phyloP scores from a whole-genome alignment of 306 rosid genomes.

The Oxytropis ochrocephala region DNA sequence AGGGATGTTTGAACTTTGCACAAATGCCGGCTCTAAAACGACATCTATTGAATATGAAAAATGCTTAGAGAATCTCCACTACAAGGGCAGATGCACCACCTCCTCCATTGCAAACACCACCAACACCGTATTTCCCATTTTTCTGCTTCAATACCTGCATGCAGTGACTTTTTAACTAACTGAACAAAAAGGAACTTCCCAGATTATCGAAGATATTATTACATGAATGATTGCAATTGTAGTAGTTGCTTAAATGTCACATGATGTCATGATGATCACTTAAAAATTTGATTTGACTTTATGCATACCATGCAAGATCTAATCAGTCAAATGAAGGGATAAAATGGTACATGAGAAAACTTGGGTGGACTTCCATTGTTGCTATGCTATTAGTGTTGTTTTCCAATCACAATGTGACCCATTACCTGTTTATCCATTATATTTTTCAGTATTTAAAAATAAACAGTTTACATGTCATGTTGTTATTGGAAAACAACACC shows the following conservation, averaged over 20 bases:
- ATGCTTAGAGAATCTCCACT: conserved; percentile 58
- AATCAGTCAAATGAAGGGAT: not conserved
- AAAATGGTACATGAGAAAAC: no score
- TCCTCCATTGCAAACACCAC: conserved; percentile 94
- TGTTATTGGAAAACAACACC: no score
- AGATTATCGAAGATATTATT: not conserved
- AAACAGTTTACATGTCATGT: no score
- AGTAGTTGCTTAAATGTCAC: not conserved
- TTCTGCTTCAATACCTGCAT: no score
- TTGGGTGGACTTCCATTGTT: no score
- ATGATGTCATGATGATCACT: not conserved
- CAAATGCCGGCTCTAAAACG: no score
- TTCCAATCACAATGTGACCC: no score
- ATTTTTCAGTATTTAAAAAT: no score
- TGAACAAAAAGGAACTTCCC: conserved; percentile 10
- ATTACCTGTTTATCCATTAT: no score
- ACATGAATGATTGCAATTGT: not conserved
- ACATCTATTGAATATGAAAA: not conserved
- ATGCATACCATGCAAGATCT: not conserved
- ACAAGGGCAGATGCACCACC: conserved; percentile 98
- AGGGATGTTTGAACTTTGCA: not conserved
- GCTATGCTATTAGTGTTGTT: no score
- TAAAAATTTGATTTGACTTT: not conserved
- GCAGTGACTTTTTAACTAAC: no score
- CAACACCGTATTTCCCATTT: conserved; percentile 84